Evolutionary conservation across 2,329 filamentous ascomycete genomes (phyloP), one percentile per base, ranked within the genome.

Genomic region (Diaporthe aspalathi): DNA sequence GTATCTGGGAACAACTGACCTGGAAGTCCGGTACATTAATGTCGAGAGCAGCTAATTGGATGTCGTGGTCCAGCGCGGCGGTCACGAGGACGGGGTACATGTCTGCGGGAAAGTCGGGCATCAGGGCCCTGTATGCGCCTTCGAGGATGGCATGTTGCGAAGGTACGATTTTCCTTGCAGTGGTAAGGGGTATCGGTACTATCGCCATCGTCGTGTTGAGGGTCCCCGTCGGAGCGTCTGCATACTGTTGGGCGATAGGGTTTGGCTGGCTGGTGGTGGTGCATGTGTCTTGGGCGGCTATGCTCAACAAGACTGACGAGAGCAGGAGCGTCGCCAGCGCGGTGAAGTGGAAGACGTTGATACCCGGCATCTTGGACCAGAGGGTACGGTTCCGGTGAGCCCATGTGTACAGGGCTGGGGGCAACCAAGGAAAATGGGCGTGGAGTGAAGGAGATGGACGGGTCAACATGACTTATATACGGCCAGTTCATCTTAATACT

Each of bases 81-180:
- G 87, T 84, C 8, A 87, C 74, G 69, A 88, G 73, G 50, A 87
- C 84, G 1, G 88, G 87, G 74, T 89, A 90, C 83, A 84, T 86
- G 74, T 82, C 84, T 14, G 76, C 70, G 0, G 87, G 86, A 45
- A 89, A 87, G 5, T 78, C 75, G 1, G 86, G 86, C 5, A 89
- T 79, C 22, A 87, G 76, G 7, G 78, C 74, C 12, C 82, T 80
- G 74, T 86, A 87, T 6, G 84, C 84, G n/a, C 79, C 75, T 72
- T 85, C 85, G 62, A 88, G 78, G 74, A 89, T 89, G 17, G 76
- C 74, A 76, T 85, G 88, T 75, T 85, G 77, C 0, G 81, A 47
- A 0, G 87, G 87, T 24, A 89, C 83, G 24, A 88, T 75, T 24
- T 79, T 76, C 14, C 84, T 82, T 9, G 87, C 87, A 1, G 82